Conservation (phyloP, 78 protist genomes). For the Ministeria vibrans region DNA sequence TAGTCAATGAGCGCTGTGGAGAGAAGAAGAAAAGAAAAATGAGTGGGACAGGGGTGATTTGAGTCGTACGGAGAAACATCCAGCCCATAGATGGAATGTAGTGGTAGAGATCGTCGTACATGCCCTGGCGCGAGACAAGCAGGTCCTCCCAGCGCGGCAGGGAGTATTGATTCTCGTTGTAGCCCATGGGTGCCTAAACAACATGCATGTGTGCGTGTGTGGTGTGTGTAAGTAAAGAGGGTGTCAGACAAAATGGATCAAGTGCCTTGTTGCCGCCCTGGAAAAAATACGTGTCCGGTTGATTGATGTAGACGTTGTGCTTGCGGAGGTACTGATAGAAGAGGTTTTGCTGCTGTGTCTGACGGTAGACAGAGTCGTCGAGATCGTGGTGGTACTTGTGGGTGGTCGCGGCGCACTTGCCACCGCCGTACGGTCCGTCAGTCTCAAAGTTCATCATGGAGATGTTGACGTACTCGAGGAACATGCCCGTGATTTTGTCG, state of each 20-base stretch:
- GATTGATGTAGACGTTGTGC: neutral
- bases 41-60: no score
- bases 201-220: no score
- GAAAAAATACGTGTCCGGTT: neutral
- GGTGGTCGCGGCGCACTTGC: neutral
- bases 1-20: neutral
- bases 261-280: neutral
- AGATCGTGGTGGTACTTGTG: neutral
- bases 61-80: slow-evolving; percentile 3
- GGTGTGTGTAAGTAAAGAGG: no score
- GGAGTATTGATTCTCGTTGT: slow-evolving; percentile 4
- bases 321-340: neutral
- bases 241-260: no score
- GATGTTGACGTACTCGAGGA: neutral
- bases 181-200: neutral
- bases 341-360: neutral
- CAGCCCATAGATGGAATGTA: neutral
- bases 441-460: slow-evolving; percentile 9
- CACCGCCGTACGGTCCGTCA: slow-evolving; percentile 26
- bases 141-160: neutral
- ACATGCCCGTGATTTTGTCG: neutral
- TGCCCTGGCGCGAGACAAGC: neutral
- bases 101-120: neutral
- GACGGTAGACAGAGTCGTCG: neutral
- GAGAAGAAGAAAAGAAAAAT: no score